Evolutionary conservation across 305 asterid species (phyloP), one percentile per base, ranked within the genome.

Genomic region (Ajuga reptans): DNA sequence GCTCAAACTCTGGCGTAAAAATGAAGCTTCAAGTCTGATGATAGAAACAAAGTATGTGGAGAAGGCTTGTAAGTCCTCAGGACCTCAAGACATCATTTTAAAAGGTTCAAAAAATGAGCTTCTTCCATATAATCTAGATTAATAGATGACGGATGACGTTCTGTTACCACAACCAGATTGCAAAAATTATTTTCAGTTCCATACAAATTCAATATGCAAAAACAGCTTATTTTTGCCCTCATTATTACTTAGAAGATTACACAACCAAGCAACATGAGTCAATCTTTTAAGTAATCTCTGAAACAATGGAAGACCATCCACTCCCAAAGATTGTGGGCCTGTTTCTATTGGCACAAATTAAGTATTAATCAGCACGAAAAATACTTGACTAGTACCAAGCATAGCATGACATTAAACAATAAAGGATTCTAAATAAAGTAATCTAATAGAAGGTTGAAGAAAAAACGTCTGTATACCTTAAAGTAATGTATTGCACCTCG

Each of bases 401-500:
- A 72, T 6, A 24, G 43, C 31, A 65, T 41, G 53, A 67, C 43
- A 36, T 41, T 24, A 45, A 59, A 43, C 62, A 34, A 34, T 12
- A 31, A 36, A 14, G 16, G 39, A 68, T 31, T 49, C 10, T 27
- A 34, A 60, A 45, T 63, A 18, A 49, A 17, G 11, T 61, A 63
- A 72, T 37, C 27, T 12, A 17, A 34, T n/a, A 58, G 56, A 68
- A 45, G 4, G 33, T 62, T 2, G 29, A 47, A 43, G 12, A 46
- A 39, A 63, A 7, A 46, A 24, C 24, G 57, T 24, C 37, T 63
- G 16, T 43, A 46, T 86, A 93, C 99, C 97, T 94, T 94, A 75
- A 94, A 91, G 83, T 94, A 94, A 79, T 94, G 99, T 74, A 94
- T 89, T 47, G 97, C 99, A 64, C 99, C 99, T 71, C 82, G 86